phyloP scores from a whole-genome alignment of 371 early-diverging fungal genomes.

The Catenaria anguillulae region DNA sequence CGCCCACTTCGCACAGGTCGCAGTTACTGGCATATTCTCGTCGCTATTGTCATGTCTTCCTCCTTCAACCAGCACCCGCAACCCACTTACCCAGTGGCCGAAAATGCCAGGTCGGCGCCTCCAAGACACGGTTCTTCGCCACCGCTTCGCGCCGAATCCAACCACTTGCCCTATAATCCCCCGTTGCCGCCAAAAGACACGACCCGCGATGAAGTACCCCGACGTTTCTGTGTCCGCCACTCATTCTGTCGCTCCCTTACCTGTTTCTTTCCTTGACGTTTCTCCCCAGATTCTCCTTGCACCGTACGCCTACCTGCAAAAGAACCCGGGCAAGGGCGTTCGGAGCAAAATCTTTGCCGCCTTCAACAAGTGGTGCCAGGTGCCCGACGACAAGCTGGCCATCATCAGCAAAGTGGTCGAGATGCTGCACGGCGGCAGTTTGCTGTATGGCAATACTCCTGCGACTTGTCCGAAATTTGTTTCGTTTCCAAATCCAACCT shows the following conservation, averaged over 20 bases:
- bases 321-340: slow-evolving; percentile 79
- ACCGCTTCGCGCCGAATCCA: too few species aligned
- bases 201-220: slow-evolving; percentile 67
- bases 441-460: slow-evolving; percentile 75
- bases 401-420: slow-evolving; percentile 66
- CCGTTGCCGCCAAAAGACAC: slow-evolving; percentile 64
- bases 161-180: background rate
- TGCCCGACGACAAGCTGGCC: slow-evolving; percentile 45
- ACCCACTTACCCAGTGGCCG: too few species aligned
- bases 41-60: too few species aligned
- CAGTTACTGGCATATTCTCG: too few species aligned
- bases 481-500: too few species aligned
- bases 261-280: slow-evolving; percentile 82
- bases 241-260: slow-evolving; percentile 79
- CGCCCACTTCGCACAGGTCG: too few species aligned
- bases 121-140: too few species aligned
- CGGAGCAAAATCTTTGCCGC: slow-evolving; percentile 73
- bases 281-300: slow-evolving; percentile 64
- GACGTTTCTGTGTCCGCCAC: too few species aligned
- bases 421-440: slow-evolving; percentile 85
- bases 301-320: slow-evolving; percentile 60
- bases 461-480: too few species aligned
- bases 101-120: too few species aligned
- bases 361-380: slow-evolving; percentile 72
- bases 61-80: too few species aligned